Evolutionary conservation across 1,284 basidiomycete species (phyloP), one percentile per base, ranked within the genome.

Genomic region (Rhodotorula sp.): DNA sequence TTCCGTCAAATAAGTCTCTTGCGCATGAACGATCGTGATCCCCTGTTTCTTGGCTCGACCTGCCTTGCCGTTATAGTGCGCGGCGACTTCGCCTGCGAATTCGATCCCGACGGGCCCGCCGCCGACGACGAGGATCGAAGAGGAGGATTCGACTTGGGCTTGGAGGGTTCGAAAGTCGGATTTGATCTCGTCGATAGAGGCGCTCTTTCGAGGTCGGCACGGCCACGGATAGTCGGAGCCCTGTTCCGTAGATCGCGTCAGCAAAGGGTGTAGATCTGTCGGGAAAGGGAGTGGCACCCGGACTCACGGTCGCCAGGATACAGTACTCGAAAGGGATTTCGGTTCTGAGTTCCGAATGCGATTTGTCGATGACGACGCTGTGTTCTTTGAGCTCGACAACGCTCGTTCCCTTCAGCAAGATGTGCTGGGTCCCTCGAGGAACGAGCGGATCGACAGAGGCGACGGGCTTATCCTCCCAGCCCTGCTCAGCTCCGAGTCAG

Each of bases 61-160:
- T 6, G 21, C 5, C 59, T 26, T 34, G 20, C 57, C 65, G 14
- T 67, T 58, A 59, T 79, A 75, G 20, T 79, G 75, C n/a, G 58
- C 65, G 46, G 57, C 58, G 10, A 76, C 64, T 39, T 76, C 75
- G 43, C 85, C 85, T 0, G 82, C 81, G 57, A 82, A 78, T 72
- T 85, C 85, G 46, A 84, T 76, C 5, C 84, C 84, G 29, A 83
- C 83, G 0, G 83, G 78, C 10, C 85, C 85, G 59, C 80, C 83
- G 31, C 83, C 83, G 48, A 83, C 72, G 23, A 84, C 68, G 10
- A 84, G 75, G 29, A 84, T 68, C 58, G 78, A 80, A 4, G 63
- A 67, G 3, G 82, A 78, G 15, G 71, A 63, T 31, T 74, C 75
- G 72, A 83, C 76, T 26, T 80, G 80, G 0, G 5, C 2, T 34